Evolutionary conservation across 1,284 basidiomycete genomes (phyloP).

Genomic region (Tetrapyrgos nigripes): DNA sequence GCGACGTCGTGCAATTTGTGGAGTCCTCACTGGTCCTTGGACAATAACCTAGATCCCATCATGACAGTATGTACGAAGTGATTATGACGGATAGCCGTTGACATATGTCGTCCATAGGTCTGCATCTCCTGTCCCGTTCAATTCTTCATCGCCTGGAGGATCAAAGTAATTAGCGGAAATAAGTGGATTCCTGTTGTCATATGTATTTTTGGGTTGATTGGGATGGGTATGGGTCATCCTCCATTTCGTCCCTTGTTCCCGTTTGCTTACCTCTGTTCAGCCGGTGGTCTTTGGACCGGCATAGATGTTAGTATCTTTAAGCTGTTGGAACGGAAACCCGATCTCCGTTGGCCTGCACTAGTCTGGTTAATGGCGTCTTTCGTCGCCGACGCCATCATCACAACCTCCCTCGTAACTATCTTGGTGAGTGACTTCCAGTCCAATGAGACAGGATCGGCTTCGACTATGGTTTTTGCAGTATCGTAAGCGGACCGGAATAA

Average conservation of each 20-base stretch:
- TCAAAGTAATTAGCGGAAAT: neutral
- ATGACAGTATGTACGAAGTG: too few relatives aligned
- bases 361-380: neutral
- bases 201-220: neutral
- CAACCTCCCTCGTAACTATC: slow-evolving; percentile 3
- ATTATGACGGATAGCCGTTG: too few relatives aligned
- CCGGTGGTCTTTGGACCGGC: slow-evolving; percentile 9
- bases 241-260: neutral
- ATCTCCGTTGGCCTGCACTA: too few relatives aligned
- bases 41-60: too few relatives aligned
- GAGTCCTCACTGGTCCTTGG: too few relatives aligned
- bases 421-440: too few relatives aligned
- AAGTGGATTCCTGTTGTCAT: neutral
- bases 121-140: slow-evolving; percentile 21
- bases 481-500: neutral
- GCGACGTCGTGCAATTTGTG: too few relatives aligned
- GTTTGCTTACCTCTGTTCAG: too few relatives aligned
- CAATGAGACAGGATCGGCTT: too few relatives aligned
- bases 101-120: too few relatives aligned
- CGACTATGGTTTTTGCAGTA: too few relatives aligned
- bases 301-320: slow-evolving; percentile 3
- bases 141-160: neutral
- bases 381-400: neutral
- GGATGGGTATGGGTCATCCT: neutral
- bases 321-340: neutral